Conservation (phyloP, 1,284 basidiomycete genomes). For the Apiotrichum brassicae region DNA sequence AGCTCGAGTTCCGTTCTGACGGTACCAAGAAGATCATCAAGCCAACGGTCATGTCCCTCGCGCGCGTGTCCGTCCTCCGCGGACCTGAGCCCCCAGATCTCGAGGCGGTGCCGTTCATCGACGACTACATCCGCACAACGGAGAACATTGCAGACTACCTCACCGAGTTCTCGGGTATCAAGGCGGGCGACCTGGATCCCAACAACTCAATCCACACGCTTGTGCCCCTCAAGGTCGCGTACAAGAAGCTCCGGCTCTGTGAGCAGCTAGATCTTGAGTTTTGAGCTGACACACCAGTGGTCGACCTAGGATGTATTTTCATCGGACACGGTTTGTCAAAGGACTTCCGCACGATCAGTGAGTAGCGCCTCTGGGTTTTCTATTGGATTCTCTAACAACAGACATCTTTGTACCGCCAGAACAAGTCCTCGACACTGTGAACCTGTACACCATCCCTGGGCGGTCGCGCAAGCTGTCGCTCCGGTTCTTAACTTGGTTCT, state of each 20-base stretch:
- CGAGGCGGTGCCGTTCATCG: constrained; percentile 86
- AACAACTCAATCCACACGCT: constrained; percentile 75
- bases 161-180: constrained; percentile 93
- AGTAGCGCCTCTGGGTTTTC: no score
- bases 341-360: constrained; percentile 97
- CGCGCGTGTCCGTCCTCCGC: constrained; percentile 87
- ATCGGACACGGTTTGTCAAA: constrained; percentile 99
- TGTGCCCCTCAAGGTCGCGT: constrained; percentile 90
- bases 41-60: constrained; percentile 83
- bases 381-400: no score
- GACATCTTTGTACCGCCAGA: constrained; percentile 93
- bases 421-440: constrained; percentile 95
- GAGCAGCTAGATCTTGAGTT: constrained; percentile 8
- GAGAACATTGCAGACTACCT: constrained; percentile 93
- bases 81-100: constrained; percentile 62
- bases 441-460: constrained; percentile 76
- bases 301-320: constrained; percentile 93
- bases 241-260: constrained; percentile 87
- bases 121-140: constrained; percentile 94
- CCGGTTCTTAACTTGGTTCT: constrained; percentile 90
- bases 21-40: constrained; percentile 88
- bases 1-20: constrained; percentile 89
- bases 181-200: constrained; percentile 87
- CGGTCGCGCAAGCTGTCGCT: constrained; percentile 83
- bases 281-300: constrained; percentile 49